phyloP scores from a whole-genome alignment of 257 asterid species.

The Nicotiana otophora region DNA sequence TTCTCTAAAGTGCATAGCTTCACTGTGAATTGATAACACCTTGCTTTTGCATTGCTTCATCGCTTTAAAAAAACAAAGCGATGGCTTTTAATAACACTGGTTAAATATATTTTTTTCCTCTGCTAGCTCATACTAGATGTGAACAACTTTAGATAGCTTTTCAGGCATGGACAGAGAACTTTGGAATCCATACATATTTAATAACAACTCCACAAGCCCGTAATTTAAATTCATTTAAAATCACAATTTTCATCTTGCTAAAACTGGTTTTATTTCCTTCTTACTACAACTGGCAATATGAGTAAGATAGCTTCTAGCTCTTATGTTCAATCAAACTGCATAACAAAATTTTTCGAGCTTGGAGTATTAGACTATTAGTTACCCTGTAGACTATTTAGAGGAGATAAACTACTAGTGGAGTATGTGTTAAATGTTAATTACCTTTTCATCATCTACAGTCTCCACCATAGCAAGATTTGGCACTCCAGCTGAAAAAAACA shows the following conservation, averaged over 20 bases:
- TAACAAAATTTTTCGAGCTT: background rate
- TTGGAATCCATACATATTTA: background rate
- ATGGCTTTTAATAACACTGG: background rate
- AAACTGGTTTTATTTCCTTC: background rate
- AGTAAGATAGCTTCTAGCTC: background rate
- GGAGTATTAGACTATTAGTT: background rate
- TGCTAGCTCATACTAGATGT: background rate
- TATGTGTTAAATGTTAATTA: conserved; percentile 14
- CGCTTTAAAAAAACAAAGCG: background rate
- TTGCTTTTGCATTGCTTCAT: background rate
- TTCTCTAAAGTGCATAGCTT: background rate
- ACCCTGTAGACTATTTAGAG: background rate
- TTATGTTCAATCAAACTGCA: background rate
- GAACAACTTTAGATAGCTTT: background rate
- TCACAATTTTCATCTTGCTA: background rate
- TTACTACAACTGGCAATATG: background rate
- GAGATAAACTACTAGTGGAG: background rate
- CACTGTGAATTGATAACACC: background rate
- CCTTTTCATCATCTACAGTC: conserved; percentile 95
- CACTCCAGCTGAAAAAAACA: conserved; percentile 55
- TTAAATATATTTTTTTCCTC: background rate
- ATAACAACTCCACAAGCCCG: background rate
- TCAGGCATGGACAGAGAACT: background rate
- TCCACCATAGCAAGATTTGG: conserved; percentile 93
- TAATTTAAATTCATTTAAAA: background rate